Evolutionary conservation across 2,329 filamentous ascomycete genomes (phyloP).

Genomic region (Aspergillus fumigatiaffinis): DNA sequence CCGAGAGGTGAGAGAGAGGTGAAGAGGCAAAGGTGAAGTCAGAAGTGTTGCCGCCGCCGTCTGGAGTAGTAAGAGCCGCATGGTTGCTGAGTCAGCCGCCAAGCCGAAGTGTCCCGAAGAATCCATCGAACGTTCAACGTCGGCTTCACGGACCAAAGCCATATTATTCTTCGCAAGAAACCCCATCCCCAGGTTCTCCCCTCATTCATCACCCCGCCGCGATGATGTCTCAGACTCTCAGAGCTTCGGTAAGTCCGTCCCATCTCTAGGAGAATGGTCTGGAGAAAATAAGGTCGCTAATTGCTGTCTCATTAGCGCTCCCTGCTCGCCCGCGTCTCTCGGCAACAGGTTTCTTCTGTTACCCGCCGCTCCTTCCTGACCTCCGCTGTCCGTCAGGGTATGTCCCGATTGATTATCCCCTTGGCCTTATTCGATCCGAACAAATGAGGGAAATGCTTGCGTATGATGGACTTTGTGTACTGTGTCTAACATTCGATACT

Average conservation of each 20-base stretch:
- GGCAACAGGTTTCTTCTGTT: conserved; percentile 52
- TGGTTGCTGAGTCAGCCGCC: conserved; percentile 23
- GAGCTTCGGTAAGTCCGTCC: conserved; percentile 52
- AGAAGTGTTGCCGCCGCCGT: not conserved
- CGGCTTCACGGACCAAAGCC: conserved; percentile 18
- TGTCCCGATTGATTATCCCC: conserved; percentile 25
- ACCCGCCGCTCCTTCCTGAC: conserved; percentile 62
- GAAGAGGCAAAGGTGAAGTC: conserved; percentile 7
- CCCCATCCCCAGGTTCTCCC: conserved; percentile 15
- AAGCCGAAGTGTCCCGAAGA: conserved; percentile 25
- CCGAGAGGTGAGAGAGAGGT: conserved; percentile 9
- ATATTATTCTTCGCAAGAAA: conserved; percentile 13
- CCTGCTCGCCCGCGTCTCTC: conserved; percentile 57
- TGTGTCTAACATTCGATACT: conserved; percentile 18
- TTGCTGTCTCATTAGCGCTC: conserved; percentile 49
- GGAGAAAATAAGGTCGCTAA: conserved; percentile 2
- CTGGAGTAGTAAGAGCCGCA: conserved; percentile 16
- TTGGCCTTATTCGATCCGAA: conserved; percentile 20
- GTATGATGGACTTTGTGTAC: not conserved
- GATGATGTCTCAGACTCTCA: conserved; percentile 61
- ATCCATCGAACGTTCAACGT: conserved; percentile 22
- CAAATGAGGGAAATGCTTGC: not conserved
- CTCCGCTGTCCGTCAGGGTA: conserved; percentile 60
- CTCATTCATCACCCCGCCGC: conserved; percentile 30
- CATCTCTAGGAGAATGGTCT: conserved; percentile 9